These are phyloP conservation scores for Nakazawaea wickerhamii DNA, from an alignment of 805 yeast species.

Conservation along the genomic window DNA sequence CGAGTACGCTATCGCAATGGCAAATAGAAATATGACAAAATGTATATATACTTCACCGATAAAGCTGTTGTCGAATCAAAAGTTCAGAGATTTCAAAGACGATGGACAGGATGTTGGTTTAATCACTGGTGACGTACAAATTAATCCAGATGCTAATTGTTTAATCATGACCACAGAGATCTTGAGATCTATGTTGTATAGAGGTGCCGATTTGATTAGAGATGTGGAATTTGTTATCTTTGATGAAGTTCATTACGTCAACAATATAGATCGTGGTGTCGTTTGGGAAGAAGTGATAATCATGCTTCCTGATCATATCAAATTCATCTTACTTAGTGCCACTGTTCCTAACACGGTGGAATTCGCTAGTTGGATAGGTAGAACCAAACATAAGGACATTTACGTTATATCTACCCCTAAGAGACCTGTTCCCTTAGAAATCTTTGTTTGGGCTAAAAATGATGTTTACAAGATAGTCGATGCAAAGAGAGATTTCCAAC, in stretches of 20 bases:
- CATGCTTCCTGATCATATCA: slow-evolving; percentile 95
- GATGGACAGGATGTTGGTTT: slow-evolving; percentile 84
- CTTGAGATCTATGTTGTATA: slow-evolving; percentile 87
- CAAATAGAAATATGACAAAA: slow-evolving; percentile 91
- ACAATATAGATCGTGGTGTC: slow-evolving; percentile 95
- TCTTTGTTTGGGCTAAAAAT: slow-evolving; percentile 77
- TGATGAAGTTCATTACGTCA: slow-evolving; percentile 97
- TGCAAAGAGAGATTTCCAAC: slow-evolving; percentile 64
- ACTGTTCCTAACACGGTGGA: slow-evolving; percentile 98
- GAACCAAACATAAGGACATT: slow-evolving; percentile 93
- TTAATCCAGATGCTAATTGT: slow-evolving; percentile 94
- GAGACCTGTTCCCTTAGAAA: slow-evolving; percentile 93
- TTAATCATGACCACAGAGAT: slow-evolving; percentile 98
- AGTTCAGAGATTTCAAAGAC: slow-evolving; percentile 81
- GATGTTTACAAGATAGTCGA: slow-evolving; percentile 69
- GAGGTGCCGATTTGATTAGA: slow-evolving; percentile 94
- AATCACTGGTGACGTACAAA: slow-evolving; percentile 96
- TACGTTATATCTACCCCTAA: slow-evolving; percentile 95
- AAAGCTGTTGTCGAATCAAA: slow-evolving; percentile 85
- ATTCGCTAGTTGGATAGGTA: slow-evolving; percentile 97
- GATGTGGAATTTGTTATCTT: slow-evolving; percentile 97
- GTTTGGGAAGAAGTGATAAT: slow-evolving; percentile 99
- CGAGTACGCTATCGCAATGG: slow-evolving; percentile 97
- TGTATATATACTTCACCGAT: slow-evolving; percentile 96
- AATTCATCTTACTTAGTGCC: slow-evolving; percentile 85